A percentile compares a stretch with the other conserved stretches of the same genome.
phyloP scores from a whole-genome alignment of 169 alveolate species.

The Plasmodium ovale region DNA sequence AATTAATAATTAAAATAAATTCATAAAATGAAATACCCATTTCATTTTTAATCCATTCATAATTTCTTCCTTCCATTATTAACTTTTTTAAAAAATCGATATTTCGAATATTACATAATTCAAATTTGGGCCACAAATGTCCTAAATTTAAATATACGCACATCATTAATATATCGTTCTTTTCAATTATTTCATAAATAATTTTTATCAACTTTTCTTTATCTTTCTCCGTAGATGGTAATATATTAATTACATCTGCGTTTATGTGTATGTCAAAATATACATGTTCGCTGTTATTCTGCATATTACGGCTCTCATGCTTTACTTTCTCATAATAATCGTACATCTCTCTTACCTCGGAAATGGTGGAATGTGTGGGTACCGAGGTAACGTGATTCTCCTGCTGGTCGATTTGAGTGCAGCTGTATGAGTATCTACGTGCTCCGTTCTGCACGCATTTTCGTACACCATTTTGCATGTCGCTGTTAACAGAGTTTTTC shows the following conservation, averaged over 20 bases:
- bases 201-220: slow-evolving; percentile 42
- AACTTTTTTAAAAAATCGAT: slow-evolving; percentile 10
- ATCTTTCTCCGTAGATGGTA: slow-evolving; percentile 32
- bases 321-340: slow-evolving; percentile 27
- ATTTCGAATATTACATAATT: slow-evolving; percentile 36
- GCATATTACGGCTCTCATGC: background rate
- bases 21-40: slow-evolving; percentile 53
- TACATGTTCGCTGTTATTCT: background rate
- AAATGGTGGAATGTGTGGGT: background rate
- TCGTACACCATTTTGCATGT: background rate
- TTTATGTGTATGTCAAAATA: slow-evolving; percentile 62
- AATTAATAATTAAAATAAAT: slow-evolving; percentile 35
- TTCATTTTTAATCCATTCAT: slow-evolving; percentile 50
- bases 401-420: background rate
- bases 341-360: slow-evolving; percentile 29
- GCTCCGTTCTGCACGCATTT: background rate
- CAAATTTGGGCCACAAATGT: slow-evolving; percentile 50
- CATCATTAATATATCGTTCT: slow-evolving; percentile 49
- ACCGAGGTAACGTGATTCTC: background rate
- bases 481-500: background rate
- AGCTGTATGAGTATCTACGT: background rate
- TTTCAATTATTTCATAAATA: slow-evolving; percentile 40
- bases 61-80: slow-evolving; percentile 33
- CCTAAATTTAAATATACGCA: slow-evolving; percentile 34
- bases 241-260: slow-evolving; percentile 30